Evolutionary conservation across 2,329 filamentous ascomycete species (phyloP).

Genomic region (Ambrosiella xylebori): DNA sequence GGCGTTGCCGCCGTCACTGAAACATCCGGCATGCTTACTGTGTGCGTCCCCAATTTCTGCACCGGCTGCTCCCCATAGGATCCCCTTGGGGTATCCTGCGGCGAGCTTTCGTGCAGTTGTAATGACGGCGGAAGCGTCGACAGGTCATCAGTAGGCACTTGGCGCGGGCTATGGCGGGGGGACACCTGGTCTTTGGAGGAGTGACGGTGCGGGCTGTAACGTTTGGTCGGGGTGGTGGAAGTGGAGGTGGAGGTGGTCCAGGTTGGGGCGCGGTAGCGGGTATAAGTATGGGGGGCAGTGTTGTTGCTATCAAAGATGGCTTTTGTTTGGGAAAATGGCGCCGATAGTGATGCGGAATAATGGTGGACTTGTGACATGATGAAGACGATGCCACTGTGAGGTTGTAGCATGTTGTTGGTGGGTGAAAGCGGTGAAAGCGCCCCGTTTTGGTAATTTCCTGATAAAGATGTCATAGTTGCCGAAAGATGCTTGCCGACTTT

Average conservation of each 20-base stretch:
- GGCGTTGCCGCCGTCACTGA: not conserved
- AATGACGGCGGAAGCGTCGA: not conserved
- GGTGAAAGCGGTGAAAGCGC: no score
- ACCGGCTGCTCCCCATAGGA: not conserved
- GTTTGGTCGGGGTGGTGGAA: constrained; percentile 6
- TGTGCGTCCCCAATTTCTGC: not conserved
- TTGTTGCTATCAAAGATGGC: constrained; percentile 8
- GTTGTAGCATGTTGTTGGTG: not conserved
- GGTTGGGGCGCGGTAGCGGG: constrained; percentile 9
- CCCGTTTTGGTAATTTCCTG: not conserved
- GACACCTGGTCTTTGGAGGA: constrained; percentile 9
- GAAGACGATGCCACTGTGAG: not conserved
- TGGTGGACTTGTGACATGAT: constrained; percentile 6
- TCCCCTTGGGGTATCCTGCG: not conserved
- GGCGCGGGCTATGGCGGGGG: constrained; percentile 3
- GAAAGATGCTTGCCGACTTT: not conserved
- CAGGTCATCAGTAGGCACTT: not conserved
- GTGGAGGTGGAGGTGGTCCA: constrained; percentile 1
- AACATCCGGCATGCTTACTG: not conserved
- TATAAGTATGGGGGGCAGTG: not conserved
- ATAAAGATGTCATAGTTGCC: not conserved
- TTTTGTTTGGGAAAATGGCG: constrained; percentile 4
- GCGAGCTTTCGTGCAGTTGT: not conserved
- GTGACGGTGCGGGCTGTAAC: constrained; percentile 11
- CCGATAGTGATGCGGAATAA: not conserved